These are phyloP conservation scores for Lepraria neglecta DNA, from an alignment of 495 filamentous ascomycete genomes.

Conservation along the genomic window DNA sequence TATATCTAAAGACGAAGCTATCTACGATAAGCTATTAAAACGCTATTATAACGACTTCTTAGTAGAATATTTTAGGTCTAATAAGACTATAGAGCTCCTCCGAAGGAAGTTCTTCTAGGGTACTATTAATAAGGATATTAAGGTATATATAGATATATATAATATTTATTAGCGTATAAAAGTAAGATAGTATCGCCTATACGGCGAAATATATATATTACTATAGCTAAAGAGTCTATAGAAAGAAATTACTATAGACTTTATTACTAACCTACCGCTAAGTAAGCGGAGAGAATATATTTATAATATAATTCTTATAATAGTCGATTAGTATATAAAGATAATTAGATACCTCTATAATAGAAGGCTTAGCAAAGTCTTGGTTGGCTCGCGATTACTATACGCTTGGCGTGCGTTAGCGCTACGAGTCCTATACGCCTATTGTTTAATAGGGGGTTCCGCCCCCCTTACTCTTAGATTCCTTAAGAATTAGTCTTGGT, in stretches of 20 bases:
- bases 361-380: too few species aligned
- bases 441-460: too few species aligned
- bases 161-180: neutral
- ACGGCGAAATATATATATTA: too few species aligned
- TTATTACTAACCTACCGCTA: neutral
- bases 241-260: neutral
- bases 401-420: too few species aligned
- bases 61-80: neutral
- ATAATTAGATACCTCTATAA: neutral
- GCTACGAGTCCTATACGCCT: too few species aligned
- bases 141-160: neutral
- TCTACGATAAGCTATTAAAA: neutral
- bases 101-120: too few species aligned
- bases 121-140: too few species aligned
- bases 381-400: too few species aligned
- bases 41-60: neutral
- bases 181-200: too few species aligned
- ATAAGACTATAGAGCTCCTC: neutral
- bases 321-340: neutral
- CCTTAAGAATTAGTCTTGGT: too few species aligned
- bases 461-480: too few species aligned
- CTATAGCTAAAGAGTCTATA: neutral
- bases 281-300: neutral
- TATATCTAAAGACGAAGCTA: neutral
- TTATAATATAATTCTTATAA: neutral